Conservation (phyloP, 352 stramenopile species). For the Phytophthora agathidicida region DNA sequence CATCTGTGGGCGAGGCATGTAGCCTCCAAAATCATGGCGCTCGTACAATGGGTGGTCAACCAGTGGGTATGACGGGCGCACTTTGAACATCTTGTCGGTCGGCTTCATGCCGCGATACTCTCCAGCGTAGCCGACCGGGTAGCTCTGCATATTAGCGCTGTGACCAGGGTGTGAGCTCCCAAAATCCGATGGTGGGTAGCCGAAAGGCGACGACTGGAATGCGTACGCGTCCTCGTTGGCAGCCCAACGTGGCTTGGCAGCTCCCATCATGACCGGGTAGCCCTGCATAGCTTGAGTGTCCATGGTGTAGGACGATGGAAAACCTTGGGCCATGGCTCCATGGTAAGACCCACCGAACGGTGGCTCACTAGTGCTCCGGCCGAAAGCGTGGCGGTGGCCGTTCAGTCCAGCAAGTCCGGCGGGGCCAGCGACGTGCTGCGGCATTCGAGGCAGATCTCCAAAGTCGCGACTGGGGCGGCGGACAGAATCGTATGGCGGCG, state of each 20-base stretch:
- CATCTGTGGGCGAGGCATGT: slow-evolving; percentile 28
- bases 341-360: slow-evolving; percentile 29
- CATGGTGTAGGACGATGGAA: slow-evolving; percentile 27
- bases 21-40: slow-evolving; percentile 29
- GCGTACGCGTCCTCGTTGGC: slow-evolving; percentile 27
- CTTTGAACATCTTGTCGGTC: slow-evolving; percentile 28
- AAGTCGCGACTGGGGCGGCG: slow-evolving; percentile 19
- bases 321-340: slow-evolving; percentile 31
- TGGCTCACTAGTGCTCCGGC: slow-evolving; percentile 37
- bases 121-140: slow-evolving; percentile 21
- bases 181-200: slow-evolving; percentile 33
- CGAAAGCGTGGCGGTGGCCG: slow-evolving; percentile 23
- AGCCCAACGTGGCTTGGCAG: slow-evolving; percentile 30
- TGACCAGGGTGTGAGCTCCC: slow-evolving; percentile 19
- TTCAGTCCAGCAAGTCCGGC: slow-evolving; percentile 22
- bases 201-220: slow-evolving; percentile 30
- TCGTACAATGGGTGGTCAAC: slow-evolving; percentile 34
- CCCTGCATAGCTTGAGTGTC: slow-evolving; percentile 22
- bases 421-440: slow-evolving; percentile 10
- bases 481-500: slow-evolving; percentile 16
- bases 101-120: slow-evolving; percentile 27
- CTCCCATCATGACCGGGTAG: slow-evolving; percentile 28
- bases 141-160: slow-evolving; percentile 15
- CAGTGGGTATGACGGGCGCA: slow-evolving; percentile 27
- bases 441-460: slow-evolving; percentile 14